phyloP scores from a whole-genome alignment of 2,329 filamentous ascomycete genomes.

The Trichoderma sp. region DNA sequence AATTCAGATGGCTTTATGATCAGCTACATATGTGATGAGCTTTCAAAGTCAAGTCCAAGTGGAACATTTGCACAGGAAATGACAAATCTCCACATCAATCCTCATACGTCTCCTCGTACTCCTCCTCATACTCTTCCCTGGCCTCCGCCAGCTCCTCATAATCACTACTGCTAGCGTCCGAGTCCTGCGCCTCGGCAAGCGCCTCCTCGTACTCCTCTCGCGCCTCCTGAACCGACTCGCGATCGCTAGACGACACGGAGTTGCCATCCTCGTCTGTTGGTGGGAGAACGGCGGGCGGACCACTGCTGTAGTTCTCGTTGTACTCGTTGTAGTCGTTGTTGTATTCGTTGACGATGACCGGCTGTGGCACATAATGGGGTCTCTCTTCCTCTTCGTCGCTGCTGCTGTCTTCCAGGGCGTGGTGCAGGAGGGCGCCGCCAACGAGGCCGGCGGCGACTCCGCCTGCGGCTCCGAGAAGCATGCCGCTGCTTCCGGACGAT shows the following conservation, averaged over 20 bases:
- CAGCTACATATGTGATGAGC: too few relatives aligned
- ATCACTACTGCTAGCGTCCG: slow-evolving; percentile 48
- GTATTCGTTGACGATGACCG: slow-evolving; percentile 19
- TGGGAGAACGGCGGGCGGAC: slow-evolving; percentile 38
- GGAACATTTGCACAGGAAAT: too few relatives aligned
- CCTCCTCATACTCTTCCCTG: slow-evolving; percentile 39
- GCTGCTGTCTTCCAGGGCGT: slow-evolving; percentile 48
- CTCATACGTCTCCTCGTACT: slow-evolving; percentile 50
- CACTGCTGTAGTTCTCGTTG: slow-evolving; percentile 26
- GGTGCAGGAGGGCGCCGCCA: slow-evolving; percentile 60
- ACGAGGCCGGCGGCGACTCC: slow-evolving; percentile 61
- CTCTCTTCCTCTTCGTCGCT: slow-evolving; percentile 29
- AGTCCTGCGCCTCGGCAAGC: slow-evolving; percentile 44
- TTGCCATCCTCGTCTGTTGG: slow-evolving; percentile 46
- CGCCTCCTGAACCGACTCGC: slow-evolving; percentile 47
- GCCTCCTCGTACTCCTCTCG: slow-evolving; percentile 50
- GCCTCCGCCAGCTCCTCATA: slow-evolving; percentile 55
- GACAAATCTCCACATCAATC: slow-evolving; percentile 27
- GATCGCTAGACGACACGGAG: slow-evolving; percentile 38
- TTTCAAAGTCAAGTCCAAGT: background rate
- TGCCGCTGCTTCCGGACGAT: slow-evolving; percentile 53
- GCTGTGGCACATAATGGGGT: slow-evolving; percentile 27
- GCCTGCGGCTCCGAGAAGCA: slow-evolving; percentile 61
- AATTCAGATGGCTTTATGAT: too few relatives aligned
- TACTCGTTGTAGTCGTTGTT: slow-evolving; percentile 22